A percentile compares a stretch with the other conserved stretches of the same genome.
phyloP scores from a whole-genome alignment of 2,329 filamentous ascomycete genomes.

The Meredithiella fracta region DNA sequence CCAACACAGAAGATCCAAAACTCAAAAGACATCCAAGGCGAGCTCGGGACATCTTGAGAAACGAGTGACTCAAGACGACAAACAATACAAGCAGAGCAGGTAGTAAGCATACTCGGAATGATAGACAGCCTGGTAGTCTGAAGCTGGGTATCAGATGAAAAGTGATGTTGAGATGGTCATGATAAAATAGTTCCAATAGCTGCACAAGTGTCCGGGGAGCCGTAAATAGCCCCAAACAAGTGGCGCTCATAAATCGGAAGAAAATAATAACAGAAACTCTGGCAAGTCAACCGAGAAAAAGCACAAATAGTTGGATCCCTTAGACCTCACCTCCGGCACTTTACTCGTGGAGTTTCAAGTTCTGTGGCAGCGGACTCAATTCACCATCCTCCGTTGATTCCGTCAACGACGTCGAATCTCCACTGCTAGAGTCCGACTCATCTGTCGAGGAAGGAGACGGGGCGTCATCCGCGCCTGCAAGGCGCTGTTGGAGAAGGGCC shows the following conservation, averaged over 20 bases:
- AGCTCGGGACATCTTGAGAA: neutral
- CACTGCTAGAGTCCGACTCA: neutral
- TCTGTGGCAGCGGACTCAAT: no score
- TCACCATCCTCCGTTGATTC: no score
- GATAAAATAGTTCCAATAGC: neutral
- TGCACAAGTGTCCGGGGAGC: no score
- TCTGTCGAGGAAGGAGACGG: neutral
- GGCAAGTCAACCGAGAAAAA: no score
- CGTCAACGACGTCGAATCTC: neutral
- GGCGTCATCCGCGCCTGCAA: neutral
- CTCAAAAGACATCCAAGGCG: no score
- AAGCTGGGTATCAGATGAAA: conserved; percentile 9
- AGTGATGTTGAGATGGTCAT: neutral
- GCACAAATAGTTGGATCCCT: no score
- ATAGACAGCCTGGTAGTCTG: conserved; percentile 1
- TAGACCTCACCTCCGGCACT: no score
- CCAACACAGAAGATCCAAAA: no score
- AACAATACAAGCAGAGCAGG: neutral
- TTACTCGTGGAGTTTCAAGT: no score
- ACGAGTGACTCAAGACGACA: neutral
- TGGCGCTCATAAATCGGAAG: no score
- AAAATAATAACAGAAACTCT: no score
- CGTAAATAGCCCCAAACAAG: no score
- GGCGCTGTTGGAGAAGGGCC: neutral
- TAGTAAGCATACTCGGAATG: neutral